These are phyloP conservation scores for Talaromyces sp. DNA, from an alignment of 2,329 filamentous ascomycete species.

Conservation along the genomic window DNA sequence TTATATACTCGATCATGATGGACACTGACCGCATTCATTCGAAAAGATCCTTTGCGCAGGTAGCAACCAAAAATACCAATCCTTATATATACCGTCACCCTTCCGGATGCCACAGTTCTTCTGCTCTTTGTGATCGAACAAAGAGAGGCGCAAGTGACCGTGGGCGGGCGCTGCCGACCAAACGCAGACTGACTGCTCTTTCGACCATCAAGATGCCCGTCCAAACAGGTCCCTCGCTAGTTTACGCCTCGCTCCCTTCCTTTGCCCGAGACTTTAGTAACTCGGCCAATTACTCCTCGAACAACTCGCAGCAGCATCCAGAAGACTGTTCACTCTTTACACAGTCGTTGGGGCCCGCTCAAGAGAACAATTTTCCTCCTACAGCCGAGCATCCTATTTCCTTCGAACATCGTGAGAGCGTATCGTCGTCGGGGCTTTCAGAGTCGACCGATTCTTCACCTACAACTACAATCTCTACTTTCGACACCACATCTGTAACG, in stretches of 20 bases:
- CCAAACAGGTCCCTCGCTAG: constrained; percentile 41
- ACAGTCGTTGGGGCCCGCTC: constrained; percentile 13
- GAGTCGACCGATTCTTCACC: constrained; percentile 93
- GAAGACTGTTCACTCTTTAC: constrained; percentile 26
- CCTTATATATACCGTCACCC: constrained; percentile 28
- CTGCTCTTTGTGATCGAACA: constrained; percentile 27
- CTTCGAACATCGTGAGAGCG: constrained; percentile 44
- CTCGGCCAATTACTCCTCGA: constrained; percentile 29
- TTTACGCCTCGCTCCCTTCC: constrained; percentile 53
- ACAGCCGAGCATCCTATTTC: constrained; percentile 21
- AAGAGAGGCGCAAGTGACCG: constrained; percentile 29
- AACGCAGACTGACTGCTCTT: constrained; percentile 28
- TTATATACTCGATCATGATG: constrained; percentile 20
- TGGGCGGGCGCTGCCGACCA: constrained; percentile 32
- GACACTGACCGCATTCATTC: constrained; percentile 30
- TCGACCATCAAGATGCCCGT: constrained; percentile 38
- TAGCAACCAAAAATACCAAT: constrained; percentile 34
- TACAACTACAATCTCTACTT: constrained; percentile 88
- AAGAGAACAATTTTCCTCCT: constrained; percentile 13
- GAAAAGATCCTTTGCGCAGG: constrained; percentile 44
- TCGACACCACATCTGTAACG: constrained; percentile 84
- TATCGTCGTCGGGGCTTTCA: constrained; percentile 53
- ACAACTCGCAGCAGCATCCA: constrained; percentile 28
- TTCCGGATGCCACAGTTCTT: constrained; percentile 31
- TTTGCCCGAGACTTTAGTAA: constrained; percentile 51